These are phyloP conservation scores for Blepharisma japonicum DNA, from an alignment of 73 alveolate species.

Conservation along the genomic window DNA sequence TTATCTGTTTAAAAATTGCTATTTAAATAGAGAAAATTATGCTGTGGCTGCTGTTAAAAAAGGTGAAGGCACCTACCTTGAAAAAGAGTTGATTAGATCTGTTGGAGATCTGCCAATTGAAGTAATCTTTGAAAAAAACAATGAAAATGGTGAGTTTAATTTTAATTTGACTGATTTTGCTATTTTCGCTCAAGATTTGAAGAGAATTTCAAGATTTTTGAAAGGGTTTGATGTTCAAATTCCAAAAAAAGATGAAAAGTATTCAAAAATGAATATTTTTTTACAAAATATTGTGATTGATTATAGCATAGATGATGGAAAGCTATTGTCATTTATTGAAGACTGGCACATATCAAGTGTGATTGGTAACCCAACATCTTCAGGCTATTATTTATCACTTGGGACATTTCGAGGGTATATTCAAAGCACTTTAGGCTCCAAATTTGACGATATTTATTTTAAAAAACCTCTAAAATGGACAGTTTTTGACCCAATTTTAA, in stretches of 20 bases:
- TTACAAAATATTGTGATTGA: not conserved
- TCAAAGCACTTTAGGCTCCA: not conserved
- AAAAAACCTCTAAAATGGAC: not conserved
- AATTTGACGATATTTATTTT: too few relatives aligned
- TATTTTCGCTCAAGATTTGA: not conserved
- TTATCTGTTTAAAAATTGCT: too few relatives aligned
- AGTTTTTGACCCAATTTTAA: not conserved
- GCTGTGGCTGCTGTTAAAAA: too few relatives aligned
- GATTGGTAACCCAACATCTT: not conserved
- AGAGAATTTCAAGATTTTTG: not conserved
- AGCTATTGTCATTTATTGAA: not conserved
- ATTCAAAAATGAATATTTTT: not conserved
- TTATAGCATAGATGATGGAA: not conserved
- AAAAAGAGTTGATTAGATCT: too few relatives aligned
- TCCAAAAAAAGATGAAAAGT: not conserved
- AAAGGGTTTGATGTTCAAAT: not conserved
- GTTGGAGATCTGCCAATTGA: too few relatives aligned
- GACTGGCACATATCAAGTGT: not conserved
- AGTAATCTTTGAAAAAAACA: too few relatives aligned
- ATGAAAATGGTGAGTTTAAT: too few relatives aligned
- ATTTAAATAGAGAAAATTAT: too few relatives aligned
- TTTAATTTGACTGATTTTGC: too few relatives aligned
- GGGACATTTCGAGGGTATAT: not conserved
- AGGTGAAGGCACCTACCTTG: too few relatives aligned
- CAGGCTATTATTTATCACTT: not conserved